These are phyloP conservation scores for Citrullus colocynthis DNA, from an alignment of 306 rosid genomes.

Conservation along the genomic window DNA sequence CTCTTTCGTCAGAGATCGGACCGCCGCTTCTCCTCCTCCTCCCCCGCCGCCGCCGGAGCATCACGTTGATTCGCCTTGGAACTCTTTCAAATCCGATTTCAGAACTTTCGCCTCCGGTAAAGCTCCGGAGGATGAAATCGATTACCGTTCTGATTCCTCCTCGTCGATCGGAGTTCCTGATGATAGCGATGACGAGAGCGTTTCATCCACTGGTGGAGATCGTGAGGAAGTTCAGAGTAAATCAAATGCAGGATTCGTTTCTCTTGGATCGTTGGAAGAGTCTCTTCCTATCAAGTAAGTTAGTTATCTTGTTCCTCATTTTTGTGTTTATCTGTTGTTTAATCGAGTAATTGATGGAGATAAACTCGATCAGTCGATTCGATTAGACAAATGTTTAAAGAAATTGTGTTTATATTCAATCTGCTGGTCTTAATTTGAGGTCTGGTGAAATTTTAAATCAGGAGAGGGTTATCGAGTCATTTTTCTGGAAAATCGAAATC, in stretches of 20 bases:
- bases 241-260: conserved; percentile 27
- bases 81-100: background rate
- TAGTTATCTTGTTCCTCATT: background rate
- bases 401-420: background rate
- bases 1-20: background rate
- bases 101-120: background rate
- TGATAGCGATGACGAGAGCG: conserved; percentile 33
- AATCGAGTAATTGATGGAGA: background rate
- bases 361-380: background rate
- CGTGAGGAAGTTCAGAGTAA: conserved; percentile 43
- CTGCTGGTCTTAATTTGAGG: background rate
- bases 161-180: conserved; percentile 84
- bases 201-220: conserved; percentile 22
- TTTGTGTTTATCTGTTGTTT: background rate
- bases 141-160: conserved; percentile 30
- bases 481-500: conserved; percentile 89
- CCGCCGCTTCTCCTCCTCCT: background rate
- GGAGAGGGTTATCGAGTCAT: conserved; percentile 79
- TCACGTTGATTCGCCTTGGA: background rate
- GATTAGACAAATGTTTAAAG: background rate
- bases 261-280: conserved; percentile 51
- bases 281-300: conserved; percentile 86
- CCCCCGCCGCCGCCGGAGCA: conserved; percentile 2
- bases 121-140: conserved; percentile 24
- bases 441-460: conserved; percentile 9